phyloP scores from a whole-genome alignment of 345 rosid genomes.

The Viola odorata region DNA sequence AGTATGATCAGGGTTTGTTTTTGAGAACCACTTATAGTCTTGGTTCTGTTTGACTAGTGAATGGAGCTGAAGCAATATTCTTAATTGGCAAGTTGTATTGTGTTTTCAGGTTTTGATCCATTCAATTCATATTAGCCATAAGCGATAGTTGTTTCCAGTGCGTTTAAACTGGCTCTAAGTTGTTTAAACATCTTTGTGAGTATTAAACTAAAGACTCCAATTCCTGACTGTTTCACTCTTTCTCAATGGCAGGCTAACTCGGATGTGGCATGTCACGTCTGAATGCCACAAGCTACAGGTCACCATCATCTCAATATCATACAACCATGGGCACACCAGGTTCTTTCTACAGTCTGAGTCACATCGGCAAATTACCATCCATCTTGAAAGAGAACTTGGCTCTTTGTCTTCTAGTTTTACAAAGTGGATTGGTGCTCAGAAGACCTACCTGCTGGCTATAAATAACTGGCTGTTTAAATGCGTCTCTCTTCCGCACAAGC shows the following conservation, averaged over 20 bases:
- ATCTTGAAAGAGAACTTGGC: constrained; percentile 63
- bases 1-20: too few relatives aligned
- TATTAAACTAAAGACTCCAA: background rate
- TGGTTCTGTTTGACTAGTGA: too few relatives aligned
- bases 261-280: constrained; percentile 94
- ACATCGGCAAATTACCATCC: constrained; percentile 51
- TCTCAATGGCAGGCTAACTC: constrained; percentile 54
- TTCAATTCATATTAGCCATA: too few relatives aligned
- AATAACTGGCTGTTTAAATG: constrained; percentile 72
- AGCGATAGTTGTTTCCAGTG: too few relatives aligned
- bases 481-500: constrained; percentile 26
- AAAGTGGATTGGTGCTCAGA: constrained; percentile 76
- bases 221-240: background rate
- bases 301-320: constrained; percentile 46
- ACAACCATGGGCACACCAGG: constrained; percentile 36
- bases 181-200: background rate
- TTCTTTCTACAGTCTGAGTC: constrained; percentile 56
- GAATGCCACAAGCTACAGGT: constrained; percentile 84
- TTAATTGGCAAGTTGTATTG: too few relatives aligned
- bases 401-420: constrained; percentile 56
- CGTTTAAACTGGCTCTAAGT: background rate
- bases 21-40: too few relatives aligned
- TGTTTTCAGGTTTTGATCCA: too few relatives aligned
- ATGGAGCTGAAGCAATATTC: too few relatives aligned
- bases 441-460: constrained; percentile 56